Evolutionary conservation across 306 rosid species (phyloP), one percentile per base, ranked within the genome.

Genomic region (Castanea mollissima): DNA sequence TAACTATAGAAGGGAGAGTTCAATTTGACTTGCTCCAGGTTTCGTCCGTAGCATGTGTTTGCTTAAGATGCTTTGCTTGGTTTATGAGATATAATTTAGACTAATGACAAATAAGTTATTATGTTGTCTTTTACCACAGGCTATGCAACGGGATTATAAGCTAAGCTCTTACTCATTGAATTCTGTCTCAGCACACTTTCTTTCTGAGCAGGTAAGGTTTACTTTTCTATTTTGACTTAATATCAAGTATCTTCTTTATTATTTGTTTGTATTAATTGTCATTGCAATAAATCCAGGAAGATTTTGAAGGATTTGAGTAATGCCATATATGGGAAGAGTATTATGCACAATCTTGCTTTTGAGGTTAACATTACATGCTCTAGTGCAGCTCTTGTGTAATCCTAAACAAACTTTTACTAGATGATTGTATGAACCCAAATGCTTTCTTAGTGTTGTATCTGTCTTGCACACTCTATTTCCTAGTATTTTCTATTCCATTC

Each of bases 21-120:
- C 99, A 95, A 81, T 95, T 95, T 85, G 99, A 95, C 86, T 85
- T 95, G 88, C 93, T 95, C 79, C 99, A 95, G 99, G 99, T 95
- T 76, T 76, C 69, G 63, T 80, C 65, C 31, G 60, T 55, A 60
- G 73, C 41, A 23, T 75, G 58, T 76, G 80, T 46, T 82, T 80
- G 74, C 73, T 74, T 76, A 71, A 76, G 70, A 77, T 81, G 74
- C 5, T 69, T 4, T 84, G 58, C 57, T 20, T 78, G 72, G 74
- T 74, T 1, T 64, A 51, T 77, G 55, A 73, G 27, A 41, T 41
- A 5, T 63, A 57, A 60, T 58, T 7, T 69, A 68, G 76, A 68
- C 44, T 71, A 68, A n/a, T 68, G 63, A 62, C 69, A 32, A 70
- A 38, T 29, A 79, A 74, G 79, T 85, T 84, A 55, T 29, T 74